These are phyloP conservation scores for Nepenthes alata DNA, from an alignment of 179 eudicot genomes.

Conservation along the genomic window DNA sequence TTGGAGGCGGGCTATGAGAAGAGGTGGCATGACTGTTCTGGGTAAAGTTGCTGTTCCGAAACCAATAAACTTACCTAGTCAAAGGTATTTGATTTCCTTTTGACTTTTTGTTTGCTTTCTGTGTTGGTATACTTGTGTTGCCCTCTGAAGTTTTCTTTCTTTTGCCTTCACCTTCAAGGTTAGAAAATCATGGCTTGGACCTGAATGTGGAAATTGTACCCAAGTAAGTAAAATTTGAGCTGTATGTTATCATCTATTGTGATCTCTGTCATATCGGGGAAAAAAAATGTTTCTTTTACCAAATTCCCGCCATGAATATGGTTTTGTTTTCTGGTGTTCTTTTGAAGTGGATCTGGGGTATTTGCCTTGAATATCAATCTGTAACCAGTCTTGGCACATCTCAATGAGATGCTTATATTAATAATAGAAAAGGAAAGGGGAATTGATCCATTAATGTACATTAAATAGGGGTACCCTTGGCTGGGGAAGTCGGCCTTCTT, in stretches of 20 bases:
- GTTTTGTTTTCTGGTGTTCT: neutral
- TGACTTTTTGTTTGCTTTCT: slow-evolving; percentile 2
- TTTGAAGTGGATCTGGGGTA: neutral
- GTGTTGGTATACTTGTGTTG: neutral
- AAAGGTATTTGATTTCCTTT: slow-evolving; percentile 39
- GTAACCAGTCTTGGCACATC: too few relatives aligned
- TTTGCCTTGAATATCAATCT: too few relatives aligned
- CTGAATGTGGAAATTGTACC: slow-evolving; percentile 96
- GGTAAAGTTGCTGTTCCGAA: slow-evolving; percentile 98
- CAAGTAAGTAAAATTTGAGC: slow-evolving; percentile 51
- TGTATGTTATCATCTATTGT: neutral
- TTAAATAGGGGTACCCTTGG: slow-evolving; percentile 72
- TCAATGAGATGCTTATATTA: too few relatives aligned
- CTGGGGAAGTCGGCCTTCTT: slow-evolving; percentile 89
- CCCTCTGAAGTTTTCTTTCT: slow-evolving; percentile 14
- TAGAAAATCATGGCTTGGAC: slow-evolving; percentile 94
- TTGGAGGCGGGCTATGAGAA: slow-evolving; percentile 75
- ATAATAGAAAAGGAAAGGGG: too few relatives aligned
- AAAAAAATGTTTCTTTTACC: neutral
- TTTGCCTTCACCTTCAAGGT: slow-evolving; percentile 36
- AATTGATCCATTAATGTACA: slow-evolving; percentile 1
- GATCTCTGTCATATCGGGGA: neutral
- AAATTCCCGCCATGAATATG: too few relatives aligned
- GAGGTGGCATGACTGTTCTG: slow-evolving; percentile 91
- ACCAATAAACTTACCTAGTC: slow-evolving; percentile 94